These are phyloP conservation scores for Bacterosira constricta DNA, from an alignment of 108 stramenopile species.

Conservation along the genomic window DNA sequence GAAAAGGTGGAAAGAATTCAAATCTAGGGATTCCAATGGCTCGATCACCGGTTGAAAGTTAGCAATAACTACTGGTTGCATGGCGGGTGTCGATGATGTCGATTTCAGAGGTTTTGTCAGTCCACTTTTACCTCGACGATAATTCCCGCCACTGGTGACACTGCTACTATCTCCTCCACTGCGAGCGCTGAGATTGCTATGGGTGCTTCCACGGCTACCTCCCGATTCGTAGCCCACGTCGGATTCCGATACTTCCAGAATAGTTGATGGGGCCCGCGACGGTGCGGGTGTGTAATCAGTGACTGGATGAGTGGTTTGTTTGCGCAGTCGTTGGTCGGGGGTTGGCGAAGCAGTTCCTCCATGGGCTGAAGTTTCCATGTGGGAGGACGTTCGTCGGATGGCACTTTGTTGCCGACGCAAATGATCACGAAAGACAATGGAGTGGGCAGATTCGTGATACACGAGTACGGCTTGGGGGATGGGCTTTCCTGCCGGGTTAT, in stretches of 20 bases:
- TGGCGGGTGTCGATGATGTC: neutral
- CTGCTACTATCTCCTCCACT: slow-evolving; percentile 19
- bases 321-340: neutral
- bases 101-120: neutral
- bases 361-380: slow-evolving; percentile 19
- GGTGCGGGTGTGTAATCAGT: neutral
- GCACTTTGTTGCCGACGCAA: slow-evolving; percentile 57
- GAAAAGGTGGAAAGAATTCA: slow-evolving; percentile 68
- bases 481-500: slow-evolving; percentile 7
- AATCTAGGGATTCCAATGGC: slow-evolving; percentile 66
- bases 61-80: slow-evolving; percentile 52
- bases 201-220: slow-evolving; percentile 37
- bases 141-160: slow-evolving; percentile 9
- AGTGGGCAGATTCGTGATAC: slow-evolving; percentile 85
- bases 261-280: slow-evolving; percentile 1
- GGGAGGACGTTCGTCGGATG: slow-evolving; percentile 28
- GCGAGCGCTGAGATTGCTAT: slow-evolving; percentile 13
- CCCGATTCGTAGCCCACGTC: slow-evolving; percentile 48
- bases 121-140: neutral
- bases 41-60: slow-evolving; percentile 75
- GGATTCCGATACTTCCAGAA: too few relatives aligned
- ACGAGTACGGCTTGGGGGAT: slow-evolving; percentile 54
- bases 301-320: neutral
- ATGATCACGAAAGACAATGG: slow-evolving; percentile 91
- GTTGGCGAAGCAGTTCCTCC: too few relatives aligned